Conservation (phyloP, 768 basidiomycete genomes). For the Phaeolepiota aurea region DNA sequence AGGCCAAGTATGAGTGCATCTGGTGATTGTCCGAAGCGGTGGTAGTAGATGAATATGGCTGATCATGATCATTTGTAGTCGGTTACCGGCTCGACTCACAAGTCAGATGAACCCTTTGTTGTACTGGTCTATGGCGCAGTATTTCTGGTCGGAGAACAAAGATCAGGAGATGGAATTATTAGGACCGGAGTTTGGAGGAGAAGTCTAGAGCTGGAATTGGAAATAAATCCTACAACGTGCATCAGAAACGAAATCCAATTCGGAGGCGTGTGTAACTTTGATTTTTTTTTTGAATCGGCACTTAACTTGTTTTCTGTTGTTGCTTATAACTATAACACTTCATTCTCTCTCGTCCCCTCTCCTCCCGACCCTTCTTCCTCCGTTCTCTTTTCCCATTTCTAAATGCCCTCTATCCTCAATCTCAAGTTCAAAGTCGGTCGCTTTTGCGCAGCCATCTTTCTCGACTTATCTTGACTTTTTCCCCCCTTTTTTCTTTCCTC, state of each 20-base stretch:
- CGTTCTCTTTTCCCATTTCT: conserved; percentile 6
- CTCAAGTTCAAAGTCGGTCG: conserved; percentile 72
- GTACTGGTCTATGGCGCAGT: background rate
- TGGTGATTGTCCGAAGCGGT: background rate
- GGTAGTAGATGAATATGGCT: no score
- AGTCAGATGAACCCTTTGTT: background rate
- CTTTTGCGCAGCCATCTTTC: conserved; percentile 9
- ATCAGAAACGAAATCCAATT: background rate
- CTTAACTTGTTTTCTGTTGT: conserved; percentile 8
- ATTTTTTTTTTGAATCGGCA: conserved; percentile 13
- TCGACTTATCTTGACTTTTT: conserved; percentile 5
- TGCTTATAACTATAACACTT: conserved; percentile 6
- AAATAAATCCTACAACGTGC: background rate
- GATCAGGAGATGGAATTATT: background rate
- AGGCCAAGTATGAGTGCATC: no score
- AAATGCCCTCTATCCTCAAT: conserved; percentile 77
- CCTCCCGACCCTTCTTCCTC: conserved; percentile 8
- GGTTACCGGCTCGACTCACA: background rate
- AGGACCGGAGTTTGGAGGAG: background rate
- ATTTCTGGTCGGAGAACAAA: background rate
- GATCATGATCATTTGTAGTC: no score
- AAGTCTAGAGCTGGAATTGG: no score
- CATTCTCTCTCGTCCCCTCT: conserved; percentile 1
- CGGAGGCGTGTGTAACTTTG: conserved; percentile 5
- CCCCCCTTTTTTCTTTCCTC: conserved; percentile 9